phyloP scores from a whole-genome alignment of 2,329 filamentous ascomycete species.

The Venturia oleaginea region DNA sequence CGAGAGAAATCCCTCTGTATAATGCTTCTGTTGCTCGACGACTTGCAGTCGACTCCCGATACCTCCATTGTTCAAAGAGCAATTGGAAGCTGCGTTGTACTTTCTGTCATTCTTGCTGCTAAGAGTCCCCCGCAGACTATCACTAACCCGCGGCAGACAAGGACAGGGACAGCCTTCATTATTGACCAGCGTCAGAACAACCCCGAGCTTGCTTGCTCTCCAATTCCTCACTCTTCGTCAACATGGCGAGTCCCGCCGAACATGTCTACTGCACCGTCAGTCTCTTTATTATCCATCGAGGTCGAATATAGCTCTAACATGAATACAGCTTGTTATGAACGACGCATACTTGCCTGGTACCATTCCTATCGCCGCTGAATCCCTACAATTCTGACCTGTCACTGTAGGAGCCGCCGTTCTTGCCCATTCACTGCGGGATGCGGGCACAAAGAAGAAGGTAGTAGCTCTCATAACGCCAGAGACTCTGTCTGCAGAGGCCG shows the following conservation, averaged over 20 bases:
- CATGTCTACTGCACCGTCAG: constrained; percentile 59
- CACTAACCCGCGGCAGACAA: neutral
- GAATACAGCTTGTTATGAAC: constrained; percentile 64
- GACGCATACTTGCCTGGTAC: constrained; percentile 88
- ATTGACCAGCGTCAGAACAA: neutral
- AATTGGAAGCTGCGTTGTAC: neutral
- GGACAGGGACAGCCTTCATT: neutral
- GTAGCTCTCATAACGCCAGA: constrained; percentile 77
- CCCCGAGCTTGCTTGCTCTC: neutral
- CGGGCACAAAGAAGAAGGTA: constrained; percentile 75
- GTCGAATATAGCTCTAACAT: constrained; percentile 12
- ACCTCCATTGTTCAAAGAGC: neutral
- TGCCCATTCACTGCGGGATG: constrained; percentile 89
- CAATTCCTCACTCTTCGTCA: neutral
- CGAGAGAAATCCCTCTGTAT: neutral
- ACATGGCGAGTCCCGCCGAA: constrained; percentile 29
- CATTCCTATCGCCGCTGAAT: constrained; percentile 17
- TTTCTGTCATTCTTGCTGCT: neutral
- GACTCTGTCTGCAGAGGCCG: constrained; percentile 62
- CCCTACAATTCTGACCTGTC: constrained; percentile 15
- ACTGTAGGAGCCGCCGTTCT: constrained; percentile 76
- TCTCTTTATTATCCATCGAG: constrained; percentile 17
- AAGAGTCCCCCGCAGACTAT: neutral
- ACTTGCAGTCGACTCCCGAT: neutral
- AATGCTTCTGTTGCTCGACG: neutral